phyloP scores from a whole-genome alignment of 495 filamentous ascomycete genomes.

The Amniculicola lignicola region DNA sequence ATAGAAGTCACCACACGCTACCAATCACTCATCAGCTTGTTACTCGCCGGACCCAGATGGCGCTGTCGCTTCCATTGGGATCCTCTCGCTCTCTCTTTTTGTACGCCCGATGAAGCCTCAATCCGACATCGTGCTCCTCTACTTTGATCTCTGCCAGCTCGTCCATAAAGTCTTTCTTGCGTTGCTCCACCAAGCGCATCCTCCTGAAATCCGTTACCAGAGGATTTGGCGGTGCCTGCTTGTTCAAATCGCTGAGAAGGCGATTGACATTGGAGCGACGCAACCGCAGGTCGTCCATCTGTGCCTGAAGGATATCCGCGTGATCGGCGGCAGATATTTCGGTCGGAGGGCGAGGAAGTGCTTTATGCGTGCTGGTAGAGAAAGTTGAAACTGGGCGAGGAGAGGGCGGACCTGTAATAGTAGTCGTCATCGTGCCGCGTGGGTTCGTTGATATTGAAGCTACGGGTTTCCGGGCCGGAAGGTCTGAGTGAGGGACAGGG shows the following conservation, averaged over 20 bases:
- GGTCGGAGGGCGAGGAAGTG: slow-evolving; percentile 56
- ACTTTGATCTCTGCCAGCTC: slow-evolving; percentile 76
- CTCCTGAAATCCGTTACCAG: slow-evolving; percentile 55
- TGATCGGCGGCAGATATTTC: slow-evolving; percentile 58
- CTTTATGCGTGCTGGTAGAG: slow-evolving; percentile 51
- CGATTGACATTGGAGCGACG: slow-evolving; percentile 67
- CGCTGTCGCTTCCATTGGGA: slow-evolving; percentile 57
- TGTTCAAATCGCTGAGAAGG: slow-evolving; percentile 33
- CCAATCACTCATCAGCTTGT: slow-evolving; percentile 37
- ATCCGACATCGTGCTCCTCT: slow-evolving; percentile 80
- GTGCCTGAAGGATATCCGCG: slow-evolving; percentile 63
- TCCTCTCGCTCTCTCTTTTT: slow-evolving; percentile 60
- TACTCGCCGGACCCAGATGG: slow-evolving; percentile 77
- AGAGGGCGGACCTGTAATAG: slow-evolving; percentile 14
- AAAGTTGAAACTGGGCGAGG: slow-evolving; percentile 43
- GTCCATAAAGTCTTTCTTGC: slow-evolving; percentile 62
- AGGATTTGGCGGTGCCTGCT: slow-evolving; percentile 52
- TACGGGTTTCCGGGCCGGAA: slow-evolving; percentile 25
- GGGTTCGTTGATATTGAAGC: slow-evolving; percentile 8
- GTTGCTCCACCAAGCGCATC: slow-evolving; percentile 67
- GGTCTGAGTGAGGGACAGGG: slow-evolving; percentile 19
- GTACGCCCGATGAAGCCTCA: slow-evolving; percentile 77
- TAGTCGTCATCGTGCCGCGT: slow-evolving; percentile 8
- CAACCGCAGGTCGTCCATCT: slow-evolving; percentile 60
- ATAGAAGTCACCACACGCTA: too few species aligned